Conservation (phyloP, 2,329 filamentous ascomycete species). For the Diplocarpon rosae region DNA sequence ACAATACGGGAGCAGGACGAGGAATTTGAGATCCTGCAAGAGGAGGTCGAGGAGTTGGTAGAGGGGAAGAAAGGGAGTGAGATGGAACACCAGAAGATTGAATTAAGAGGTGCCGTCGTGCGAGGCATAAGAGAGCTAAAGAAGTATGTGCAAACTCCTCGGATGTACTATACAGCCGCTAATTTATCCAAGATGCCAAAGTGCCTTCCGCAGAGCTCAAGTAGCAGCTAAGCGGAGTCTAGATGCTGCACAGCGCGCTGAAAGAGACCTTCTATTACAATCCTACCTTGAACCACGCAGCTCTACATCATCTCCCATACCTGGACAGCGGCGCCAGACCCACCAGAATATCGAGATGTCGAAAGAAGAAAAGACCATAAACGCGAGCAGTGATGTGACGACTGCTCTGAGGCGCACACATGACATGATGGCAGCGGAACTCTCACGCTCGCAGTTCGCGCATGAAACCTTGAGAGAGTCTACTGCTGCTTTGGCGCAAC, state of each 20-base stretch:
- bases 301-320: conserved; percentile 14
- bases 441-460: conserved; percentile 79
- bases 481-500: conserved; percentile 66
- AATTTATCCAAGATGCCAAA: conserved; percentile 19
- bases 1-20: conserved; percentile 69
- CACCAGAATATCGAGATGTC: conserved; percentile 15
- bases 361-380: conserved; percentile 61
- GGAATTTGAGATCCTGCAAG: conserved; percentile 67
- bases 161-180: not conserved
- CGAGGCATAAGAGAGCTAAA: conserved; percentile 61
- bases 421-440: conserved; percentile 72
- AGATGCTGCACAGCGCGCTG: conserved; percentile 60
- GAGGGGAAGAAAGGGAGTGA: conserved; percentile 39
- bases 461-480: conserved; percentile 80
- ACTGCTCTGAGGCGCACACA: conserved; percentile 75
- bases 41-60: conserved; percentile 65
- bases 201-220: conserved; percentile 71
- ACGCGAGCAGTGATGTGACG: conserved; percentile 75
- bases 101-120: conserved; percentile 54
- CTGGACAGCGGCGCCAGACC: conserved; percentile 6
- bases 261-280: conserved; percentile 65
- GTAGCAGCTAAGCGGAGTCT: conserved; percentile 66
- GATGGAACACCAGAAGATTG: conserved; percentile 50
- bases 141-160: conserved; percentile 38
- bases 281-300: conserved; percentile 40